A percentile compares a stretch with the other conserved stretches of the same genome.
Evolutionary conservation across 225 moss, liverwort and hornwort species (phyloP).

Genomic region (Neckera pumila): DNA sequence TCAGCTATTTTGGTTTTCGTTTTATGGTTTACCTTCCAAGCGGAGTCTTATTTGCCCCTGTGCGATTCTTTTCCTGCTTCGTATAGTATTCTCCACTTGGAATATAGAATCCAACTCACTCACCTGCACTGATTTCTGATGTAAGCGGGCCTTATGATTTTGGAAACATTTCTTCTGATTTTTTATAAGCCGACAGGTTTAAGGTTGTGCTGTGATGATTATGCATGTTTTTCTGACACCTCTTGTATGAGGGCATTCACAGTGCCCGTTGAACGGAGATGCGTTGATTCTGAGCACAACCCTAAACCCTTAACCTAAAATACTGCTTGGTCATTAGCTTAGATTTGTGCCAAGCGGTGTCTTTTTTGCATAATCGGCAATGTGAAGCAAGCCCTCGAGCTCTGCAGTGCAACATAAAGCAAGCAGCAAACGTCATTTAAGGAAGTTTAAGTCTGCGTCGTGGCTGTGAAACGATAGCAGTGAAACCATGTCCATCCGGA

Average conservation of each 20-base stretch:
- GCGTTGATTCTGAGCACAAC: not conserved
- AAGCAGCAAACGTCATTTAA: rapidly evolving
- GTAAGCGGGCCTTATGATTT: slow-evolving; percentile 36
- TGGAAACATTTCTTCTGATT: not conserved
- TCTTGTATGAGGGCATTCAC: slow-evolving; percentile 33
- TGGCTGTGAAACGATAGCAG: no score
- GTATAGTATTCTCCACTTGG: not conserved
- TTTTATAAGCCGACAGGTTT: not conserved
- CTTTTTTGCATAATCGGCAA: not conserved
- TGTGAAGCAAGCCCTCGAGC: not conserved
- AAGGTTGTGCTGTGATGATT: slow-evolving; percentile 8
- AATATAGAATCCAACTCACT: slow-evolving; percentile 26
- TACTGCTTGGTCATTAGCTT: no score
- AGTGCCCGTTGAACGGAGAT: slow-evolving; percentile 32
- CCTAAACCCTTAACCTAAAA: not conserved
- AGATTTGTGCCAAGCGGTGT: no score
- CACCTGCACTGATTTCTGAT: slow-evolving; percentile 39
- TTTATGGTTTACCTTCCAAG: not conserved
- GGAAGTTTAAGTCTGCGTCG: no score
- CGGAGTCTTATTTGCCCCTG: slow-evolving; percentile 18
- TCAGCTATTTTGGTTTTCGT: no score
- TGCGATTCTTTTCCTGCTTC: not conserved
- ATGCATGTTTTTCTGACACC: slow-evolving; percentile 34
- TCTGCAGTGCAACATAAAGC: no score
- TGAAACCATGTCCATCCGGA: no score